Evolutionary conservation across 257 asterid genomes (phyloP).

Genomic region (Asclepias syriaca): DNA sequence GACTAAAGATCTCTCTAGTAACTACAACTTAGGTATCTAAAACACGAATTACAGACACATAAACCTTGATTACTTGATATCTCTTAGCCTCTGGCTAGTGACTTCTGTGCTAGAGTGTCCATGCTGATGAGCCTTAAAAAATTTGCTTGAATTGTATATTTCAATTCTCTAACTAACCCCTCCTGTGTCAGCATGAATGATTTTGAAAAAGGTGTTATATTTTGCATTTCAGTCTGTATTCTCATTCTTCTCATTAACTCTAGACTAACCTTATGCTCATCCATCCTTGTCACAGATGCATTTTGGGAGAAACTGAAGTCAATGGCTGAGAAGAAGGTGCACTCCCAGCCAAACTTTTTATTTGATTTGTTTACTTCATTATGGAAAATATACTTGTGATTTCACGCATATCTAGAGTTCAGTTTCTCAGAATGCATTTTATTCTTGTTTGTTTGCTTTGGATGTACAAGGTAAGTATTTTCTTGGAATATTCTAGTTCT

Average conservation of each 20-base stretch:
- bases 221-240: background rate
- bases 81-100: background rate
- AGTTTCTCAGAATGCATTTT: too few species aligned
- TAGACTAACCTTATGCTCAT: background rate
- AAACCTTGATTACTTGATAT: background rate
- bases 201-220: background rate
- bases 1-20: background rate
- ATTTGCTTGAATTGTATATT: background rate
- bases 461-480: background rate
- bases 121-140: background rate
- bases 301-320: constrained; percentile 9
- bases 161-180: background rate
- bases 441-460: background rate
- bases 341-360: background rate
- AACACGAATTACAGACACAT: background rate
- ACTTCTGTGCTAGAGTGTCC: background rate
- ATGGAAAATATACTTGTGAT: background rate
- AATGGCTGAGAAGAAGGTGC: constrained; percentile 9
- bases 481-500: background rate
- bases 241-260: background rate
- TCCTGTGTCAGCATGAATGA: background rate
- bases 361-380: background rate
- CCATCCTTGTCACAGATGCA: background rate
- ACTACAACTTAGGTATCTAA: background rate
- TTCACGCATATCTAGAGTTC: background rate